A percentile compares a stretch with the other conserved stretches of the same genome.
phyloP scores from a whole-genome alignment of 176 grass and related monocot species.

The Ampelocalamus luodianensis region DNA sequence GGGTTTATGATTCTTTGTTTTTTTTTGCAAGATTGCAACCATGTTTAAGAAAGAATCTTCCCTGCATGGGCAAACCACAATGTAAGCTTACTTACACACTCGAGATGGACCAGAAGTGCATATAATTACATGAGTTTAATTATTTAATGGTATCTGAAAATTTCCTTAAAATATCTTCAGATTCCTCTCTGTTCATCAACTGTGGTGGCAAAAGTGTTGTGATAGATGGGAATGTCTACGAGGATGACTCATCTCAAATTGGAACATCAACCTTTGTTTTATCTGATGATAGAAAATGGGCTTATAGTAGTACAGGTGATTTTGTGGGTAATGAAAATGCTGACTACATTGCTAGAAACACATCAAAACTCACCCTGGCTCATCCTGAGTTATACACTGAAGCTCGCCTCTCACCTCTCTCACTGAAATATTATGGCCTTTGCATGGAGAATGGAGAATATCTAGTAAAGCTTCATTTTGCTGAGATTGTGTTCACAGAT shows the following conservation, averaged over 20 bases:
- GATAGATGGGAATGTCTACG: constrained; percentile 51
- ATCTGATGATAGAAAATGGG: constrained; percentile 60
- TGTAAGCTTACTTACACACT: constrained; percentile 55
- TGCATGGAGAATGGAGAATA: constrained; percentile 88
- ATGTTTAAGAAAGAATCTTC: constrained; percentile 72
- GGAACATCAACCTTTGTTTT: constrained; percentile 68
- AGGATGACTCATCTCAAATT: constrained; percentile 72
- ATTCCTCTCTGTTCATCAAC: constrained; percentile 81
- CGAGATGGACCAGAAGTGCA: background rate
- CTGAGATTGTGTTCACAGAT: constrained; percentile 83
- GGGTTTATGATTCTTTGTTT: constrained; percentile 7
- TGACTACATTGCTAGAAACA: constrained; percentile 71
- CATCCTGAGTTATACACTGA: constrained; percentile 74
- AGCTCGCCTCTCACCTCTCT: constrained; percentile 80
- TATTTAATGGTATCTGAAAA: constrained; percentile 27
- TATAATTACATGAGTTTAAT: background rate
- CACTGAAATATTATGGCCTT: constrained; percentile 83
- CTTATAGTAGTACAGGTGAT: constrained; percentile 89
- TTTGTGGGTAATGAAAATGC: constrained; percentile 70
- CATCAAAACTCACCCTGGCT: constrained; percentile 47
- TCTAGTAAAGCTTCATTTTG: constrained; percentile 74
- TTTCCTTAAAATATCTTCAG: constrained; percentile 56
- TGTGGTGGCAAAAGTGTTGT: constrained; percentile 67
- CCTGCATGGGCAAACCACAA: constrained; percentile 53
- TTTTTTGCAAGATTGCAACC: constrained; percentile 53